phyloP scores from a whole-genome alignment of 331 rosid genomes.

The Acacia pycnantha region DNA sequence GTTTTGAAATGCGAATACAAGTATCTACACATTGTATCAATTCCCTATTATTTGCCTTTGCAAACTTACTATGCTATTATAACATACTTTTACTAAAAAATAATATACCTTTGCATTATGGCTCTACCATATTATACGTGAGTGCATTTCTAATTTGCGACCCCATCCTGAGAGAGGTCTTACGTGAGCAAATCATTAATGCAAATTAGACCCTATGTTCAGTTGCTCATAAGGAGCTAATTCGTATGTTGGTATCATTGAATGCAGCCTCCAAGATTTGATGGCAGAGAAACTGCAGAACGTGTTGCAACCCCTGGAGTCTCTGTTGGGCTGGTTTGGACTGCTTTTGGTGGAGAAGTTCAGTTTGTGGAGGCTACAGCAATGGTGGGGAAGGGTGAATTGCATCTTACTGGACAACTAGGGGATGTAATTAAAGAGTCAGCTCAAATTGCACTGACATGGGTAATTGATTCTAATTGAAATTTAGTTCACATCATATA shows the following conservation, averaged over 20 bases:
- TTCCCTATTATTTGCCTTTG: not conserved
- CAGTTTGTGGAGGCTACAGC: slow-evolving; percentile 97
- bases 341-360: slow-evolving; percentile 96
- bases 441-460: slow-evolving; percentile 94
- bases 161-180: slow-evolving; percentile 8
- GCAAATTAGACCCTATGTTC: slow-evolving; percentile 12
- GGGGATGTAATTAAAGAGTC: slow-evolving; percentile 99
- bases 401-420: slow-evolving; percentile 97
- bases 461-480: slow-evolving; percentile 67
- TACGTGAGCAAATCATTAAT: not conserved
- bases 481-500: slow-evolving; percentile 14
- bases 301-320: slow-evolving; percentile 86
- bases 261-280: slow-evolving; percentile 93
- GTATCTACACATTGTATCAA: slow-evolving; percentile 1
- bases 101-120: slow-evolving; percentile 8
- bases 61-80: slow-evolving; percentile 13
- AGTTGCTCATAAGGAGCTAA: slow-evolving; percentile 16
- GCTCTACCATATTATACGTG: slow-evolving; percentile 21
- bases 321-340: slow-evolving; percentile 97
- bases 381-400: slow-evolving; percentile 90
- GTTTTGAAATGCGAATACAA: slow-evolving; percentile 23
- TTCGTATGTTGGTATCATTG: slow-evolving; percentile 25
- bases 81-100: not conserved
- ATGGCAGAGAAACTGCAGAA: slow-evolving; percentile 85
- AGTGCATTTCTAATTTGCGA: slow-evolving; percentile 16